Conservation (phyloP, 1,284 basidiomycete species). For the Trametes sp. region DNA sequence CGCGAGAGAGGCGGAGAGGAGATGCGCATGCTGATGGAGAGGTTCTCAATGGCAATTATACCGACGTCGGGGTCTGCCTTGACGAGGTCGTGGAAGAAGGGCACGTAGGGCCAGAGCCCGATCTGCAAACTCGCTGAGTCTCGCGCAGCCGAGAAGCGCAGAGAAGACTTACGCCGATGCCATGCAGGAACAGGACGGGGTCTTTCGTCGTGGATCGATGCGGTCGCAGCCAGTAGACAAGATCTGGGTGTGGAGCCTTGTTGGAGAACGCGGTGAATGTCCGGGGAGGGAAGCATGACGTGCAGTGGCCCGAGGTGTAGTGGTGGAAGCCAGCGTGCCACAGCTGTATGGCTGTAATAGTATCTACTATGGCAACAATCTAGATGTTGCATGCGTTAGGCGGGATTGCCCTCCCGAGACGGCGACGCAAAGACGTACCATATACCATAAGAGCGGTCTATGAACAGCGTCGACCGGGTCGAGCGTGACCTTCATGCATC, state of each 20-base stretch:
- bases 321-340: constrained; percentile 59
- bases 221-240: constrained; percentile 71
- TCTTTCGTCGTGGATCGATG: constrained; percentile 54
- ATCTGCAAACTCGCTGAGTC: constrained; percentile 48
- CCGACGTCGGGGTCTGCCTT: constrained; percentile 53
- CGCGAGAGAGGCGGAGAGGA: constrained; percentile 54
- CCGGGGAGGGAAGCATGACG: constrained; percentile 60
- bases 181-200: constrained; percentile 69
- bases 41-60: constrained; percentile 64
- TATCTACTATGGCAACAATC: constrained; percentile 63
- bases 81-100: constrained; percentile 56
- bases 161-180: constrained; percentile 60
- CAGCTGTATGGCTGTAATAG: constrained; percentile 49
- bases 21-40: constrained; percentile 67
- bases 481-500: constrained; percentile 59
- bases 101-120: constrained; percentile 63
- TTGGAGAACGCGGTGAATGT: constrained; percentile 54
- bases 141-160: not conserved
- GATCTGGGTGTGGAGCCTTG: constrained; percentile 45
- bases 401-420: not conserved
- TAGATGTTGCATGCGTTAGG: constrained; percentile 33
- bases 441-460: constrained; percentile 69
- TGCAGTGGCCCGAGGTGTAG: constrained; percentile 50
- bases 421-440: constrained; percentile 46
- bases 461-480: constrained; percentile 63